Evolutionary conservation across 805 yeast species (phyloP), one percentile per base, ranked within the genome.

Genomic region (Kurtzmaniella cleridarum): DNA sequence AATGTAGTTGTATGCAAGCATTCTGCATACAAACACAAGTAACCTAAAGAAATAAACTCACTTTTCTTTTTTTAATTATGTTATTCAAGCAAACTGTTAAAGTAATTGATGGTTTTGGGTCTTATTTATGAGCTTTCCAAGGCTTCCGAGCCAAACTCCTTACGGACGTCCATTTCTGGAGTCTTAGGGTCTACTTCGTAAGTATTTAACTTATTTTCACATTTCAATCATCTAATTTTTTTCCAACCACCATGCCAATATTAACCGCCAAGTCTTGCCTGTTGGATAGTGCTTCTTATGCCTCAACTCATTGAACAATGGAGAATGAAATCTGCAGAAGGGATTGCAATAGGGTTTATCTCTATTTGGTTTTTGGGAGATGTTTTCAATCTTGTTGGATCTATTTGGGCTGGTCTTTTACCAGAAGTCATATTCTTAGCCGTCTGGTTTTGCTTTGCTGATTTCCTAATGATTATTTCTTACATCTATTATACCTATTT

Each of bases 271-370:
- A 72, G 79, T 26, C 69, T 84, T 31, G 88, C 91, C 0, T 81
- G 91, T 56, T 85, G 90, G 89, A 71, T 85, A 10, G 89, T 84
- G 11, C 60, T 84, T 30, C 69, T 84, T 41, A 62, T 85, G 47
- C 93, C 95, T 0, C 95, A 84, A 55, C 69, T 84, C 34, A 72
- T 84, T 18, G 95, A 84, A 55, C 91, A 84, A 60, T 85, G 89
- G 89, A 62, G 84, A 39, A 60, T 79, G 39, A 79, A 84, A 52
- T 73, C 79, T 13, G 85, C 88, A 3, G 90, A 83, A 27, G 95
- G 95, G 5, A 78, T 84, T 17, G 77, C 91, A 29, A 70, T 81
- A 26, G 74, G 80, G 5, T 84, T 85, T 50, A 70, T 84, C 18
- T 47, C 73, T 9, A 73, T 80, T 38, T 84, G 93, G 93, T 71